Percentiles rank a stretch among this genome's conserved stretches.
These are phyloP conservation scores for Colletotrichum ledebouriae DNA, from an alignment of 2,329 filamentous ascomycete species.

Conservation along the genomic window DNA sequence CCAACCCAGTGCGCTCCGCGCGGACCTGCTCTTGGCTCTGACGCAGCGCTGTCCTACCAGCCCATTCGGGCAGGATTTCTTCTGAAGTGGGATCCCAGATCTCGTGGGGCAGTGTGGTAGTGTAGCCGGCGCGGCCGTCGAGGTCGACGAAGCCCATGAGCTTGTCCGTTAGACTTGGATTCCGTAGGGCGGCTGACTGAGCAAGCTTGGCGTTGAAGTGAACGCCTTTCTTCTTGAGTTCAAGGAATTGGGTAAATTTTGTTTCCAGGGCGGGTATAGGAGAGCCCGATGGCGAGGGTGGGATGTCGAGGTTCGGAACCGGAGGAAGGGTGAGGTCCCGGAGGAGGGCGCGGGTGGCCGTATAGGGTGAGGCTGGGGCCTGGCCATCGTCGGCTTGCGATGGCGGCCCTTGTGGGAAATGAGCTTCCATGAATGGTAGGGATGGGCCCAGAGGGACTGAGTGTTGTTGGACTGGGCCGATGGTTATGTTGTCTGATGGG, in stretches of 20 bases:
- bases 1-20: slow-evolving; percentile 61
- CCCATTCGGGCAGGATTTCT: slow-evolving; percentile 66
- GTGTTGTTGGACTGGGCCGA: slow-evolving; percentile 50
- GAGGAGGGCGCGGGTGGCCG: slow-evolving; percentile 72
- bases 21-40: slow-evolving; percentile 61
- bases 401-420: slow-evolving; percentile 30
- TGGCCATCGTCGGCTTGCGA: slow-evolving; percentile 39
- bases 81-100: slow-evolving; percentile 67
- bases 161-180: slow-evolving; percentile 80
- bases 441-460: slow-evolving; percentile 55
- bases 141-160: slow-evolving; percentile 75
- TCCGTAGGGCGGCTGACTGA: slow-evolving; percentile 75
- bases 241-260: slow-evolving; percentile 81
- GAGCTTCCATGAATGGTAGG: slow-evolving; percentile 50
- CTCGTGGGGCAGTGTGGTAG: slow-evolving; percentile 68
- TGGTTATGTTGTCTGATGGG: slow-evolving; percentile 37
- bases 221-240: slow-evolving; percentile 80
- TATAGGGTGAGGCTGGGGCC: slow-evolving; percentile 75
- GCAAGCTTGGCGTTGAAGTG: slow-evolving; percentile 85
- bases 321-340: slow-evolving; percentile 81
- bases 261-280: slow-evolving; percentile 66
- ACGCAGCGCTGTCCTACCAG: slow-evolving; percentile 64
- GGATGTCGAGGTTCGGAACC: slow-evolving; percentile 80
- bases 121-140: slow-evolving; percentile 71
- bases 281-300: slow-evolving; percentile 77